Base-by-base conservation (phyloP, 1,284 basidiomycete species). In the Microbotryum scabiosae region DNA sequence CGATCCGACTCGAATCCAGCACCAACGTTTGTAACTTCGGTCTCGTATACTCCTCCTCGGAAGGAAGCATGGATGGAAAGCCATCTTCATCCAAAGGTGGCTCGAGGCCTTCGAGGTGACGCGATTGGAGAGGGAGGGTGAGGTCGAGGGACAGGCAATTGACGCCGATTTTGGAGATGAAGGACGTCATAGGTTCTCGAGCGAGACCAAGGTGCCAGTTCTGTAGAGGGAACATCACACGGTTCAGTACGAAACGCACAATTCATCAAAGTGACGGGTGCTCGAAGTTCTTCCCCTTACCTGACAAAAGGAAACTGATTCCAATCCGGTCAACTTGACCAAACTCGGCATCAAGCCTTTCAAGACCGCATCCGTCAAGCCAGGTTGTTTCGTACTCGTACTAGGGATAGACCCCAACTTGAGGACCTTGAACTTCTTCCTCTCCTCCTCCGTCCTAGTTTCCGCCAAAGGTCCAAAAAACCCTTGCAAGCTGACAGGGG, bases 351-450 rank as follows among this genome's bases (percentile, higher is more conserved):
- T 14, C 5, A 71, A 21, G 41, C 57, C 59, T n/a, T 51, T 23
- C 10, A 69, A 50, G 25, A 65, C 64, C 5, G 52, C 52, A n/a
- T 69, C 66, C 2, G 63, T 65, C 32, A 65, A 18, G 2, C 64
- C 64, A 2, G 57, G 64, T 28, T 53, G 61, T 41, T 64, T 68
- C 16, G 59, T 62, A 50, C 62, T 60, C 4, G 51, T 52, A 6
- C 28, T 28, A 14, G 65, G 65, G 10, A 67, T 65, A 7, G 51
- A 48, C 5, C 63, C 69, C 18, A 70, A 56, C 56, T 70, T 71
- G 48, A 71, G 51, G 4, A 28, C 54, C 45, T 59, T 54, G 51
- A 71, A 62, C 12, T 28, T 49, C 1, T 28, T 44, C 12, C 68
- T 52, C 41, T 67, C 59, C 1, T 47, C 47, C 7, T 47, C 50